Evolutionary conservation across 768 basidiomycete species (phyloP), one percentile per base, ranked within the genome.

Genomic region (Collybia sordida): DNA sequence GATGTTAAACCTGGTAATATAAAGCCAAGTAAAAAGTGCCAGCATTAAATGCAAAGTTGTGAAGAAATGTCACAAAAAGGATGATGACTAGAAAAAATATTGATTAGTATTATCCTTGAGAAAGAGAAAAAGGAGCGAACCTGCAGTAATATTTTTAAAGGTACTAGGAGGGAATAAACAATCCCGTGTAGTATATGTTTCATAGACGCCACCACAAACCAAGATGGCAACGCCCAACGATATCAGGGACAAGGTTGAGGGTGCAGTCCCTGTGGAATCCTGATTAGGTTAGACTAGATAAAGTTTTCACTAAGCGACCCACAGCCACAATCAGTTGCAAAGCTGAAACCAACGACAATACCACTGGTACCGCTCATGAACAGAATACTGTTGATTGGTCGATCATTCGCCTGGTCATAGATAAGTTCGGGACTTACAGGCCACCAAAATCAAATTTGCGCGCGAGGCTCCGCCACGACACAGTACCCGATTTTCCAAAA

Each of bases 11-110:
- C 78, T 93, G 90, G 67, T 81, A 92, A 65, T 83, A 93, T 19
- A 93, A 66, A 0, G 90, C 88, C 40, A 93, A 80, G 68, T 90
- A 93, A 69, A 88, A 93, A 4, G 90, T 93, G 42, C 88, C 90
- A 25, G 90, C 81, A 55, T 81, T 92, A 66, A 91, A 93, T 14
- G 83, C 83, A 54, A 92, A 77, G 61, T 90, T 90, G 64, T 93
- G 91, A 47, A 93, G 74, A 70, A 92, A 90, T 15, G 81, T 81
- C 51, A 89, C 75, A 15, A 82, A 44, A 25, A 93, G 79, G 40
- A 89, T 74, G 50, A 77, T 75, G 53, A 83, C 89, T 92, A 56
- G 15, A 45, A 45, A 24, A 45, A 27, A 28, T 31, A 55, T 34
- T 57, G 25, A 54, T 58, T 35, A 61, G 58, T 47, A 53, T 28